A percentile compares a stretch with the other conserved stretches of the same genome.
phyloP scores from a whole-genome alignment of 495 filamentous ascomycete genomes.

The Aspergillus cavernicola region DNA sequence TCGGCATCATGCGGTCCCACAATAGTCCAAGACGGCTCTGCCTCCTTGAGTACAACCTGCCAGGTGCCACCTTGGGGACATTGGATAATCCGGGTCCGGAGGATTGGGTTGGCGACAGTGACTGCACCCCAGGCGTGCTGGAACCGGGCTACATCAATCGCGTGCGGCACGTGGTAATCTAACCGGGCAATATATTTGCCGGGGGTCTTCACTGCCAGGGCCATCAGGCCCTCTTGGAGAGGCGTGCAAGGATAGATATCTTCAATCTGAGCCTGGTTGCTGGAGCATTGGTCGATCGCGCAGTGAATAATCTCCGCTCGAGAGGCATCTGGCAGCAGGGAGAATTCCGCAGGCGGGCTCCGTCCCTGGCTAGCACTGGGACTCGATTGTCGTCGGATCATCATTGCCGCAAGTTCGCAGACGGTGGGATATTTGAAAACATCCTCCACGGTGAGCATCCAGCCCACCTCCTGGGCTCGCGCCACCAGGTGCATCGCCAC shows the following conservation, averaged over 20 bases:
- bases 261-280: not conserved
- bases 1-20: no score
- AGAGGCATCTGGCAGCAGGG: not conserved
- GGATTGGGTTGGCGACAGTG: constrained; percentile 26
- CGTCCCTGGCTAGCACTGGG: not conserved
- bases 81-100: constrained; percentile 41
- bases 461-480: constrained; percentile 3
- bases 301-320: not conserved
- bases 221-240: constrained; percentile 5
- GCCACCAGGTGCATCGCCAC: constrained; percentile 30
- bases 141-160: constrained; percentile 30
- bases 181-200: not conserved
- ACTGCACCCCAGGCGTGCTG: constrained; percentile 37
- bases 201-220: not conserved
- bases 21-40: no score
- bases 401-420: not conserved
- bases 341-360: not conserved
- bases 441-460: not conserved
- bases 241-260: constrained; percentile 8
- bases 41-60: no score
- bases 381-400: not conserved
- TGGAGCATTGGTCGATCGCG: not conserved
- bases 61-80: not conserved
- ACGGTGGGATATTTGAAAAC: not conserved
- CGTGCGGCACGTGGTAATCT: not conserved